These are phyloP conservation scores for Xylariaceae sp. DNA, from an alignment of 2,329 filamentous ascomycete species.

Conservation along the genomic window DNA sequence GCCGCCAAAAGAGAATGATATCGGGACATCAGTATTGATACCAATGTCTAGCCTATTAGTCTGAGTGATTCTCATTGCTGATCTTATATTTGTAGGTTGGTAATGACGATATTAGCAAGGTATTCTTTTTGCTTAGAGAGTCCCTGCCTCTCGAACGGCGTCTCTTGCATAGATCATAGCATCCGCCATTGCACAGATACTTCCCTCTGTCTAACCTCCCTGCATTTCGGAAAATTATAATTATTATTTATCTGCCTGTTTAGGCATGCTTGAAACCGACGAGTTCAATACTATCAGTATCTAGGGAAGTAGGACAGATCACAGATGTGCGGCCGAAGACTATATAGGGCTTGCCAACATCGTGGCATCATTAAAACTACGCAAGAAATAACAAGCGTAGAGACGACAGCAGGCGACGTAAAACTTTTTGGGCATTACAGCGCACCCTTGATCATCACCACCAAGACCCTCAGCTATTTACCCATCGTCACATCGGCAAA, in stretches of 20 bases:
- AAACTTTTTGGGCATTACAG: not conserved
- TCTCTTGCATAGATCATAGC: not conserved
- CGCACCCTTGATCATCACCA: not conserved
- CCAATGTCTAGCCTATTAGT: too few relatives aligned
- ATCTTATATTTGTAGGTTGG: too few relatives aligned
- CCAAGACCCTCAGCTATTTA: not conserved
- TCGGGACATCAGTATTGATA: too few relatives aligned
- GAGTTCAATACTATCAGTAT: not conserved
- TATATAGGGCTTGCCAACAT: not conserved
- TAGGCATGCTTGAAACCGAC: not conserved
- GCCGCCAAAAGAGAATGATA: too few relatives aligned
- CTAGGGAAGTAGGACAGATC: not conserved
- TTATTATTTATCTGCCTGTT: not conserved
- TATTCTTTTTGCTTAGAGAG: too few relatives aligned
- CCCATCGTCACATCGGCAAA: not conserved
- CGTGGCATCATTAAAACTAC: too few relatives aligned
- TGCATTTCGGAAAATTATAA: not conserved
- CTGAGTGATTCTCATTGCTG: too few relatives aligned
- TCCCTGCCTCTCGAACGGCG: too few relatives aligned
- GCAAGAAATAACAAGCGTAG: not conserved
- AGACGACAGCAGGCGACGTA: not conserved
- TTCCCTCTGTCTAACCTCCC: not conserved
- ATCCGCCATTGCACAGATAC: conserved; percentile 5
- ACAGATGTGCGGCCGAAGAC: not conserved
- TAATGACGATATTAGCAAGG: too few relatives aligned